phyloP scores from a whole-genome alignment of 495 filamentous ascomycete species.

The Chaetomidium leptoderma region DNA sequence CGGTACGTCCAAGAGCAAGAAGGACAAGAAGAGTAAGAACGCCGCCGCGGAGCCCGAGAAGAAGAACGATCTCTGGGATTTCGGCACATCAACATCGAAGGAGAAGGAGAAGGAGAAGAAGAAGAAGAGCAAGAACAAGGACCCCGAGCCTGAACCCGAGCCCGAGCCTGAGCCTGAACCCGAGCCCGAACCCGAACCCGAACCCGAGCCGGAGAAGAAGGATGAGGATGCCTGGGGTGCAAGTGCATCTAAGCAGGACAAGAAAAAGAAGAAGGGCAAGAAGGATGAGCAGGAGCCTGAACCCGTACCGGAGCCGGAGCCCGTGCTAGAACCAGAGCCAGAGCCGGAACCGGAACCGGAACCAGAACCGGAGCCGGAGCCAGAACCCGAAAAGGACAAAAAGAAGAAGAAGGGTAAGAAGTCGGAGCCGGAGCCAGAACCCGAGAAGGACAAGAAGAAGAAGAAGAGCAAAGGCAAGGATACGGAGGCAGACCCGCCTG shows the following conservation, averaged over 20 bases:
- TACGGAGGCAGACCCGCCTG: slow-evolving; percentile 20
- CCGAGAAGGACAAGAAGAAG: slow-evolving; percentile 25
- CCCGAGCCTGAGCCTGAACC: slow-evolving; percentile 17
- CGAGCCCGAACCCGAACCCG: slow-evolving; percentile 9
- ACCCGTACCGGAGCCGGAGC: slow-evolving; percentile 6
- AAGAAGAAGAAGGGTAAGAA: slow-evolving; percentile 22
- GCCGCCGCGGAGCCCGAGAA: slow-evolving; percentile 23
- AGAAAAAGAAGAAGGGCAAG: slow-evolving; percentile 33
- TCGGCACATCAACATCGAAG: too few relatives aligned
- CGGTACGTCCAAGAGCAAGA: slow-evolving; percentile 14
- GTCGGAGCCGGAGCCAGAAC: slow-evolving; percentile 14
- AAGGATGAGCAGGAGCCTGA: neutral
- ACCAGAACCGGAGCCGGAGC: slow-evolving; percentile 15
- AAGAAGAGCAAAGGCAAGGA: slow-evolving; percentile 20
- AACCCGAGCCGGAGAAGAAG: slow-evolving; percentile 5
- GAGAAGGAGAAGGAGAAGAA: slow-evolving; percentile 22
- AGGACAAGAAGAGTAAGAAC: slow-evolving; percentile 22
- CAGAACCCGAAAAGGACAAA: slow-evolving; percentile 25
- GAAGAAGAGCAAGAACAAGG: slow-evolving; percentile 23
- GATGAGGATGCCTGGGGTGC: slow-evolving; percentile 26
- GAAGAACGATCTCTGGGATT: slow-evolving; percentile 21
- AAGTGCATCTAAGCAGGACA: slow-evolving; percentile 27
- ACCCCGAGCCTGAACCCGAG: slow-evolving; percentile 14
- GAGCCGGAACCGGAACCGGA: slow-evolving; percentile 6
- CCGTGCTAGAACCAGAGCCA: slow-evolving; percentile 7